Conservation (phyloP, 192 early-diverging fungal species). For the Phycomyces nitens region DNA sequence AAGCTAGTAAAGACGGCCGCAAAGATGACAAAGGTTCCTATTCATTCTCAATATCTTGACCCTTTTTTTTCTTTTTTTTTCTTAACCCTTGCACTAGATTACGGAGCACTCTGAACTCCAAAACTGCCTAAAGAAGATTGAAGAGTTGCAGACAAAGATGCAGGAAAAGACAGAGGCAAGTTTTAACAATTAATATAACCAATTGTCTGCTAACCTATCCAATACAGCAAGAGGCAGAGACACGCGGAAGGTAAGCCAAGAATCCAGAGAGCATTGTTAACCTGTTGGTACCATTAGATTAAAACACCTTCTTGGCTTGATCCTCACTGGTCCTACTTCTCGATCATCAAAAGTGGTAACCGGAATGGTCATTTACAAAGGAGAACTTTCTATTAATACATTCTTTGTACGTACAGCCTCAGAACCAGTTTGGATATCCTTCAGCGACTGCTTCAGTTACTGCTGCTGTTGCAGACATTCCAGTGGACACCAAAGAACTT, state of each 20-base stretch:
- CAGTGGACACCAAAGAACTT: too few species aligned
- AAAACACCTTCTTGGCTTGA: conserved; percentile 12
- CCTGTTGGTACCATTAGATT: neutral
- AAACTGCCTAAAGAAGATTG: conserved; percentile 25
- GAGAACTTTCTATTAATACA: conserved; percentile 8
- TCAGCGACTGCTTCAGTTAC: neutral
- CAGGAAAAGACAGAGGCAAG: conserved; percentile 28
- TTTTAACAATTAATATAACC: neutral
- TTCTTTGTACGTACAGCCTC: neutral
- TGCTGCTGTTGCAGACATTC: neutral
- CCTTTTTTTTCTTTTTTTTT: too few species aligned
- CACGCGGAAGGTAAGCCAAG: conserved; percentile 4
- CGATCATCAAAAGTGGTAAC: too few species aligned
- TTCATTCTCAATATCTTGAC: too few species aligned
- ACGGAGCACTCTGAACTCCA: conserved; percentile 26
- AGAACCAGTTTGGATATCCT: neutral
- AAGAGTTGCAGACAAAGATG: conserved; percentile 24
- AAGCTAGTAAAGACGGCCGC: conserved; percentile 85
- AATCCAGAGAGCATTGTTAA: neutral
- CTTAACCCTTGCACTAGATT: conserved; percentile 3
- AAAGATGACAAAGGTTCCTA: conserved; percentile 65
- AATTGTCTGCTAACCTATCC: neutral
- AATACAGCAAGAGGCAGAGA: conserved; percentile 15
- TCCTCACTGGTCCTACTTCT: conserved; percentile 11
- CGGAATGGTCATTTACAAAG: neutral